Percentiles rank a stretch among this genome's conserved stretches.
These are phyloP conservation scores for Royoungia palumana DNA, from an alignment of 768 basidiomycete genomes.

Conservation along the genomic window DNA sequence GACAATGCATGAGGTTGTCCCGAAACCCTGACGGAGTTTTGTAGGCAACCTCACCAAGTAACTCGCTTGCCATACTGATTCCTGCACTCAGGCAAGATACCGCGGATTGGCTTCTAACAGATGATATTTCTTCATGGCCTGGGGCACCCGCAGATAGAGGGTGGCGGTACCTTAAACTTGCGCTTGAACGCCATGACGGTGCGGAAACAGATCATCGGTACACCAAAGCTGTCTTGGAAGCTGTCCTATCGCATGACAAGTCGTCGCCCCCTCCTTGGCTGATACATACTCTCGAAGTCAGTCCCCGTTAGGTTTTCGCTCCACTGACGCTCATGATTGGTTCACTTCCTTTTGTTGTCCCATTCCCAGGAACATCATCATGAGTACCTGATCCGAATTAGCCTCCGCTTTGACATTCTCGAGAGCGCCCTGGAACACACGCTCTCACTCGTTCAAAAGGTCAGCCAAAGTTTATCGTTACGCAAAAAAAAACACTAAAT, in stretches of 20 bases:
- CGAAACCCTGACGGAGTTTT: constrained; percentile 55
- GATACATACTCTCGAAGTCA: constrained; percentile 68
- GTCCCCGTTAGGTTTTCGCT: constrained; percentile 7
- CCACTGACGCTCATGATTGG: neutral
- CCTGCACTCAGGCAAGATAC: constrained; percentile 53
- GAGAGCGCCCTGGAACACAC: constrained; percentile 75
- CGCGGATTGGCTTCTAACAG: constrained; percentile 80
- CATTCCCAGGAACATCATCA: constrained; percentile 57
- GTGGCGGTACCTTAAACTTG: constrained; percentile 84
- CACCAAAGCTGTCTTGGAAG: constrained; percentile 72
- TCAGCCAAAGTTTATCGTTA: constrained; percentile 31
- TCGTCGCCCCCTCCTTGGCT: constrained; percentile 75
- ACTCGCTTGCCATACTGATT: constrained; percentile 3
- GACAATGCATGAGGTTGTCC: constrained; percentile 74
- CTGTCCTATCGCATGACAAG: constrained; percentile 65
- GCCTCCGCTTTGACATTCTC: constrained; percentile 75
- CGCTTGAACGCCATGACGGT: constrained; percentile 75
- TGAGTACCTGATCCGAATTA: constrained; percentile 79
- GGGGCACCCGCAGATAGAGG: constrained; percentile 77
- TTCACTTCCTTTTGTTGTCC: neutral
- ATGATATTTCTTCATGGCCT: constrained; percentile 78
- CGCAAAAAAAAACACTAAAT: constrained; percentile 3
- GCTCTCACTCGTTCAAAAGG: constrained; percentile 69
- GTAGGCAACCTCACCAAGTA: constrained; percentile 38
- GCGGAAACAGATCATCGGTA: constrained; percentile 71